A percentile compares a stretch with the other conserved stretches of the same genome.
phyloP scores from a whole-genome alignment of 805 yeast species.

The Cyberlindnera subsufficiens region DNA sequence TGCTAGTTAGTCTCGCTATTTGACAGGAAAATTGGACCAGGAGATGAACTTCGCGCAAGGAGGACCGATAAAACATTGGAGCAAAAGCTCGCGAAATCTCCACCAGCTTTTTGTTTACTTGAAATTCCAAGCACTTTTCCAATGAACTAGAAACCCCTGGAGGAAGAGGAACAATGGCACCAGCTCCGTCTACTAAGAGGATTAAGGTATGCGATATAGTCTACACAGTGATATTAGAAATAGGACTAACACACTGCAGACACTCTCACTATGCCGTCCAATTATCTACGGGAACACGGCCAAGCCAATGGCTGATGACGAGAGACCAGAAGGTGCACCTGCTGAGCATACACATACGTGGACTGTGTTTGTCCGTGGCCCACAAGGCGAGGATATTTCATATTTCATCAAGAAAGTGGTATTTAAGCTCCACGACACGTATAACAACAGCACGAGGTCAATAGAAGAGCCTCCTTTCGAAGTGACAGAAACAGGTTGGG shows the following conservation, averaged over 20 bases:
- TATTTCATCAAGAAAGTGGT: constrained; percentile 85
- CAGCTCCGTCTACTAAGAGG: constrained; percentile 12
- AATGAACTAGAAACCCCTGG: too few relatives aligned
- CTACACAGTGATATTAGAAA: too few relatives aligned
- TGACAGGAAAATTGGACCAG: too few relatives aligned
- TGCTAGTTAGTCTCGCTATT: too few relatives aligned
- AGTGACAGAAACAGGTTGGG: constrained; percentile 98
- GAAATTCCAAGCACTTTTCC: too few relatives aligned
- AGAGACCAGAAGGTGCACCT: constrained; percentile 59
- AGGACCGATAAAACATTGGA: too few relatives aligned
- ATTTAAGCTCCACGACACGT: constrained; percentile 93
- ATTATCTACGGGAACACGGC: constrained; percentile 80
- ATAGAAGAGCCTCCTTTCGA: constrained; percentile 90
- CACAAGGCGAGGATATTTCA: constrained; percentile 71
- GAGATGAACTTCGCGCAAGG: too few relatives aligned
- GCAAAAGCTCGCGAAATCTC: too few relatives aligned
- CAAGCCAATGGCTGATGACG: constrained; percentile 50
- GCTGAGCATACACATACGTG: constrained; percentile 91
- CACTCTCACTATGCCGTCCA: constrained; percentile 70
- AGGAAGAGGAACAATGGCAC: not conserved
- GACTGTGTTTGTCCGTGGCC: constrained; percentile 88
- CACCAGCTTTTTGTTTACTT: too few relatives aligned
- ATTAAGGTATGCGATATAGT: constrained; percentile 5
- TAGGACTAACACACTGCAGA: constrained; percentile 24
- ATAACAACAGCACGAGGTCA: constrained; percentile 78